These are phyloP conservation scores for Aphanomyces invadans DNA, from an alignment of 352 stramenopile species.

Conservation along the genomic window DNA sequence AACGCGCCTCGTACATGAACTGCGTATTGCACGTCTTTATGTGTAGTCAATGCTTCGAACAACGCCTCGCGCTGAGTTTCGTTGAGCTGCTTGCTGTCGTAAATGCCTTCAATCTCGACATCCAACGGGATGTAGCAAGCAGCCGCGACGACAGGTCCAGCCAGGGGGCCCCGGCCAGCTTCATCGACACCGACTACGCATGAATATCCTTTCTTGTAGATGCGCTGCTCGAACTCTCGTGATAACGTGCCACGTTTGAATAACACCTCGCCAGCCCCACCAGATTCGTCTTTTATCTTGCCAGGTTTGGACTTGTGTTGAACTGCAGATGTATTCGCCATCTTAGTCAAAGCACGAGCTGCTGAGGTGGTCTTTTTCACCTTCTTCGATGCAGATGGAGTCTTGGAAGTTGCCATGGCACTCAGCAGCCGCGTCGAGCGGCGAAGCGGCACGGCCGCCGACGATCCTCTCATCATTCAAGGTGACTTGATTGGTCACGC, in stretches of 20 bases:
- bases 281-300: neutral
- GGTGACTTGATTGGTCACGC: neutral
- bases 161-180: slow-evolving; percentile 91
- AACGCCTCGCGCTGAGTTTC: slow-evolving; percentile 90
- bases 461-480: slow-evolving; percentile 3
- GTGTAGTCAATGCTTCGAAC: slow-evolving; percentile 78
- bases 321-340: neutral
- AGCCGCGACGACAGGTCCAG: slow-evolving; percentile 81
- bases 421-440: slow-evolving; percentile 10
- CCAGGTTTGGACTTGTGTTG: neutral
- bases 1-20: slow-evolving; percentile 45
- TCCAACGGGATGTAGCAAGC: slow-evolving; percentile 63
- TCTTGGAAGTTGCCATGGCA: neutral
- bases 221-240: slow-evolving; percentile 19
- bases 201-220: slow-evolving; percentile 39
- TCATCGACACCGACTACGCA: slow-evolving; percentile 94
- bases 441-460: neutral
- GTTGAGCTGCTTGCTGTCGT: slow-evolving; percentile 94
- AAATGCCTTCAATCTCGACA: slow-evolving; percentile 81
- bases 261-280: neutral
- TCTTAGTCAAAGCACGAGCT: neutral
- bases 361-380: neutral
- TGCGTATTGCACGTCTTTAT: slow-evolving; percentile 78
- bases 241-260: slow-evolving; percentile 20
- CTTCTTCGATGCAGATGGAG: neutral